Evolutionary conservation across 192 early-diverging fungal species (phyloP), one percentile per base, ranked within the genome.

Genomic region (Mortierella hygrophila): DNA sequence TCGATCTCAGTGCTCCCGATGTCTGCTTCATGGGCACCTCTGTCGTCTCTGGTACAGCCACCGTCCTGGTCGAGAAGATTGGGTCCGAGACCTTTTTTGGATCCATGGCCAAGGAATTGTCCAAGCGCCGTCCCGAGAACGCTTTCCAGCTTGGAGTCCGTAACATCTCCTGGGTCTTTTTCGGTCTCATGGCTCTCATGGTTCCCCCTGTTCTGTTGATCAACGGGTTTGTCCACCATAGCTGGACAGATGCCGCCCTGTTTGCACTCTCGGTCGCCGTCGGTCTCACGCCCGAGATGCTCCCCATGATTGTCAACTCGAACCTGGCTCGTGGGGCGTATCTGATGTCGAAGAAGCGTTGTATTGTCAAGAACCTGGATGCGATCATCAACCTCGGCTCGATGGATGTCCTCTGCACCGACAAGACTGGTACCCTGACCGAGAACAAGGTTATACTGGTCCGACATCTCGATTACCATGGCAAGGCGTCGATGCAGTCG

Each of bases 221-320:
- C 55, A 89, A 90, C 47, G 90, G 90, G 3, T 44, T 88, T 49
- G 80, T 82, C 23, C 81, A 80, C n/a, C 49, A 86, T 20, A 47
- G 42, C 68, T 91, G 82, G 79, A 60, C 68, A 13, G 89, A 68
- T 52, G 91, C 90, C 15, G 78, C 74, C n/a, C 63, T 86, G 37
- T 91, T 92, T 79, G 91, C 88, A 18, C 77, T 90, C 40, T 83
- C 91, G 9, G 86, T 91, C 23, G 85, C 89, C 15, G 90, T 91
- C 29, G 91, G 91, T 57, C 78, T 92, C 16, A 91, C 90, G 5
- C 91, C 91, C 26, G 91, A 91, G 82, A 92, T 92, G 91, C 80
- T 92, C 18, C 90, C 91, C 42, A 89, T 91, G 84, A 87, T 92
- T 71, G 72, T 91, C 29, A 91, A 89, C 63, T 89, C 91, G n/a